Conservation (phyloP, 305 asterid genomes). For the Coffea humblotiana region DNA sequence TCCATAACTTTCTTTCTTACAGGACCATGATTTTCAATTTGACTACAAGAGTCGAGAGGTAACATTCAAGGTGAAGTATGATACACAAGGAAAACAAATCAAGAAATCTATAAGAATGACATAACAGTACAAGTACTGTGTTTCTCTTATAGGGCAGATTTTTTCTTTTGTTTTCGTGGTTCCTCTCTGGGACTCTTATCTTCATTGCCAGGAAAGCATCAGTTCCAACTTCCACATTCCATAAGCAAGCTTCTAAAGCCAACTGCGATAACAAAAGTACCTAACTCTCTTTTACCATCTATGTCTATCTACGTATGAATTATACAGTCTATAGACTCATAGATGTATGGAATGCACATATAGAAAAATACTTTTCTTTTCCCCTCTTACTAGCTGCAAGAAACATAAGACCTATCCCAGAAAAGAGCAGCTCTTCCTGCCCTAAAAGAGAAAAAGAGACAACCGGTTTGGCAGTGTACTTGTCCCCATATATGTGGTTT, state of each 20-base stretch:
- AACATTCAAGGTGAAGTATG: not conserved
- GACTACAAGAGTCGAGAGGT: not conserved
- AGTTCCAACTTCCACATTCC: slow-evolving; percentile 18
- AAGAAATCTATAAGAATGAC: not conserved
- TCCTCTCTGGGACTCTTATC: not conserved
- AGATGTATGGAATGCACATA: not conserved
- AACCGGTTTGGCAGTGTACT: not conserved
- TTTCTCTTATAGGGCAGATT: not conserved
- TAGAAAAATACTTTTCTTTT: slow-evolving; percentile 3
- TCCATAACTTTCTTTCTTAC: not conserved
- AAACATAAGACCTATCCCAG: slow-evolving; percentile 37
- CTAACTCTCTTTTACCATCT: slow-evolving; percentile 11
- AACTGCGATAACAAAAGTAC: slow-evolving; percentile 4
- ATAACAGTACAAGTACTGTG: not conserved
- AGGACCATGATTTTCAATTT: not conserved
- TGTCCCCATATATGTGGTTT: not conserved
- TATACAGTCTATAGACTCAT: not conserved
- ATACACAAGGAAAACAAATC: not conserved
- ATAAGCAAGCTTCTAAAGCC: slow-evolving; percentile 2
- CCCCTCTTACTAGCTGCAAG: slow-evolving; percentile 18
- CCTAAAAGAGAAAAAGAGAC: slow-evolving; percentile 25
- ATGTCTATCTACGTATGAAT: not conserved
- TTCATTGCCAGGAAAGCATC: slow-evolving; percentile 22
- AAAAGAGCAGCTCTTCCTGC: slow-evolving; percentile 25
- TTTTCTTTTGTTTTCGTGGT: not conserved